Base-by-base conservation (phyloP, 345 rosid species). In the Abelmoschus esculentus region DNA sequence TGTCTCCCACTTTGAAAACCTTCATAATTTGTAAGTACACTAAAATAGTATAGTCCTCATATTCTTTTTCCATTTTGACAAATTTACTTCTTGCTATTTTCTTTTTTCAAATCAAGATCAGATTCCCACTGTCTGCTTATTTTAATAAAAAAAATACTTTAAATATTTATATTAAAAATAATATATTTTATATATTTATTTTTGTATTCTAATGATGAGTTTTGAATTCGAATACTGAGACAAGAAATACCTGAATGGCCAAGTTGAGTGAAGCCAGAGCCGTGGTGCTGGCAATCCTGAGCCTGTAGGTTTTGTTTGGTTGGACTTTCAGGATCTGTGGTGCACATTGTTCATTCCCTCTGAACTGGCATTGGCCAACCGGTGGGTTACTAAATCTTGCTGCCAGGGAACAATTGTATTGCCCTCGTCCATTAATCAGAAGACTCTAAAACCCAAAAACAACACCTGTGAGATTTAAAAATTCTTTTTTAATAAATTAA, bases 361-460 rank as follows among this genome's bases (percentile, higher is more conserved):
- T 77, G 1, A 95, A 70, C 22, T 71, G 61, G 82, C 98, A 93
- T 71, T 12, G 78, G 0, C 50, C 22, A 1, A 56, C 4, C 0
- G 76, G 2, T 19, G 74, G 34, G 22, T 74, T 76, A 77, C 75
- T 64, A 44, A 71, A 76, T 9, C 76, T 78, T 1, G 89, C 83
- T 13, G 90, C 93, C 32, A 90, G 0, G 2, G 98, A 91, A 74
- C 97, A 93, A 52, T 84, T 83, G 60, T 68, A 89, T 73, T 93
- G 92, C 31, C 97, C 98, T 73, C 96, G 87, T 62, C 97, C 98
- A 70, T 93, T 91, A 7, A 93, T 81, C 60, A 93, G 77, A 32
- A 87, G 52, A 38, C 78, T 73, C 89, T 81, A 40, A 12, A 1
- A 5, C 7, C 61, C 32, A 26, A 26, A 11, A 56, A 56, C 15